Evolutionary conservation across 352 stramenopile genomes (phyloP).

Genomic region (Phytopythium sindhum): DNA sequence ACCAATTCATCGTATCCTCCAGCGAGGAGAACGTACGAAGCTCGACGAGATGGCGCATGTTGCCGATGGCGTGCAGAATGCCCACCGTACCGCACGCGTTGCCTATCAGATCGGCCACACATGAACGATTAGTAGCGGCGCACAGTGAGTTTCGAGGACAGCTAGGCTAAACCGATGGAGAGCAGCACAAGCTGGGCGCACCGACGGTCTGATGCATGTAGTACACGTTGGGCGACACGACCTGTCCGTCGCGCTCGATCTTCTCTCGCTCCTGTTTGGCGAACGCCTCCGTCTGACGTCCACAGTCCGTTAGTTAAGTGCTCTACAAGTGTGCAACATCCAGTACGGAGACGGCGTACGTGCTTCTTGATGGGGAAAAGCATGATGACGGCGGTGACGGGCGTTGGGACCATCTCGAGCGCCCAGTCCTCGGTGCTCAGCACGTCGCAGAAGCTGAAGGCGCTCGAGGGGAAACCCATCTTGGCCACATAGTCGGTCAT

Average conservation of each 20-base stretch:
- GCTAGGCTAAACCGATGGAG: background rate
- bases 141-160: background rate
- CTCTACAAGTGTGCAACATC: background rate
- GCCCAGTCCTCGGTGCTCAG: slow-evolving; percentile 96
- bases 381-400: slow-evolving; percentile 92
- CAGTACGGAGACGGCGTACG: slow-evolving; percentile 23
- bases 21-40: slow-evolving; percentile 35
- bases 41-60: slow-evolving; percentile 75
- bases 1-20: background rate
- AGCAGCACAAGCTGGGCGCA: slow-evolving; percentile 10
- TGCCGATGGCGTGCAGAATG: slow-evolving; percentile 93
- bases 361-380: slow-evolving; percentile 94
- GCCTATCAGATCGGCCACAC: slow-evolving; percentile 19
- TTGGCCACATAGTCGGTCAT: slow-evolving; percentile 95
- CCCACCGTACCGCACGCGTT: slow-evolving; percentile 97
- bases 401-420: slow-evolving; percentile 93
- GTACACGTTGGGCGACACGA: slow-evolving; percentile 76
- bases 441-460: slow-evolving; percentile 92
- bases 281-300: slow-evolving; percentile 63
- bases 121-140: background rate
- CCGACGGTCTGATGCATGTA: slow-evolving; percentile 95
- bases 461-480: slow-evolving; percentile 88
- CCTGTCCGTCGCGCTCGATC: slow-evolving; percentile 72
- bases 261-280: slow-evolving; percentile 63
- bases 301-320: slow-evolving; percentile 7